These are phyloP conservation scores for Aspergillus asperescens DNA, from an alignment of 495 filamentous ascomycete species.

Conservation along the genomic window DNA sequence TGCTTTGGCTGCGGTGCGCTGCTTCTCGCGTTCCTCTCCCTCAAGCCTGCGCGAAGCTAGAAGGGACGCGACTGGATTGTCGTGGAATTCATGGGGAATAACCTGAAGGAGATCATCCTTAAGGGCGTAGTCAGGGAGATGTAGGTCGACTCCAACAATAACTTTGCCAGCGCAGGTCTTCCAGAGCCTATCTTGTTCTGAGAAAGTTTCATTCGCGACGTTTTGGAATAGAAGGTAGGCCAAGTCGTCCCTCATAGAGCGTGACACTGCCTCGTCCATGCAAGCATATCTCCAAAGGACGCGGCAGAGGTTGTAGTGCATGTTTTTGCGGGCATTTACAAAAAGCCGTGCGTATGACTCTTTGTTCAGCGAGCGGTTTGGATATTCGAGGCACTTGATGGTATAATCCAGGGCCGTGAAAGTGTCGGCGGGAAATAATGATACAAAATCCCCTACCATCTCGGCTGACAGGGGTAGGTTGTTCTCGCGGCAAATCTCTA, in stretches of 20 bases:
- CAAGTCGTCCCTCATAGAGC: slow-evolving; percentile 31
- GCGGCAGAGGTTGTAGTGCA: slow-evolving; percentile 39
- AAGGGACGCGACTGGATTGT: slow-evolving; percentile 29
- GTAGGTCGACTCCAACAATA: slow-evolving; percentile 33
- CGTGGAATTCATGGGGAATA: slow-evolving; percentile 29
- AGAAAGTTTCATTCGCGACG: slow-evolving; percentile 2
- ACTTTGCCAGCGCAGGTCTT: slow-evolving; percentile 32
- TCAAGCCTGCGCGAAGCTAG: slow-evolving; percentile 11
- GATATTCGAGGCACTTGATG: slow-evolving; percentile 15
- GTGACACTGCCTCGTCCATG: slow-evolving; percentile 30
- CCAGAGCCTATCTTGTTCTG: slow-evolving; percentile 22
- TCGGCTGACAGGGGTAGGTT: slow-evolving; percentile 15
- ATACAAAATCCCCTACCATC: slow-evolving; percentile 16
- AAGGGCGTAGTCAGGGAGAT: slow-evolving; percentile 12
- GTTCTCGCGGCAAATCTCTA: slow-evolving; percentile 27
- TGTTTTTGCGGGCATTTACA: slow-evolving; percentile 32
- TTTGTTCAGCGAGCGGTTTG: slow-evolving; percentile 9
- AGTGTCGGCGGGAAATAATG: slow-evolving; percentile 22
- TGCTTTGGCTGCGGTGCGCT: slow-evolving; percentile 22
- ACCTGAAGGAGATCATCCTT: slow-evolving; percentile 8
- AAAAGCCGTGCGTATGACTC: slow-evolving; percentile 34
- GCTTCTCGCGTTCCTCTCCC: slow-evolving; percentile 23
- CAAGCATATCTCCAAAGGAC: slow-evolving; percentile 49
- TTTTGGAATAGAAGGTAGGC: slow-evolving; percentile 26
- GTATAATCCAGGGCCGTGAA: slow-evolving; percentile 21